These are phyloP conservation scores for Bassia scoparia DNA, from an alignment of 148 eudicot genomes.

Conservation along the genomic window DNA sequence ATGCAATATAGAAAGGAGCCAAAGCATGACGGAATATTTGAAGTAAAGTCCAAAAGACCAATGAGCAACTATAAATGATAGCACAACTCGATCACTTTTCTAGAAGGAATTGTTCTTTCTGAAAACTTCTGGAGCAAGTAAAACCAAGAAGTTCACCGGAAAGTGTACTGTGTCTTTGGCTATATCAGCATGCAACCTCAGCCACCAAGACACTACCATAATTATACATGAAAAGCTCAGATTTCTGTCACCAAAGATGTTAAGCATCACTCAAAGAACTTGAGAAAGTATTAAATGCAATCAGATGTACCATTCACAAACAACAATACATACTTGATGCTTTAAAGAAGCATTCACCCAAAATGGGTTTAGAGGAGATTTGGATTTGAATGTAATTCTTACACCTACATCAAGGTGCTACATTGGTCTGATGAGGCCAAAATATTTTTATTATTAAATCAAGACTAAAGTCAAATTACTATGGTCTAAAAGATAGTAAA, in stretches of 20 bases:
- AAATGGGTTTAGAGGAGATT: not conserved
- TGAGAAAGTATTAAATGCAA: not conserved
- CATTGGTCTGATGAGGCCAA: not conserved
- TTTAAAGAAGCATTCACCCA: not conserved
- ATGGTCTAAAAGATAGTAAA: not conserved
- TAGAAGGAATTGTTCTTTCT: constrained; percentile 62
- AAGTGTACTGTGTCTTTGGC: constrained; percentile 78
- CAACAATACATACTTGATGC: not conserved
- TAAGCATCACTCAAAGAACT: not conserved
- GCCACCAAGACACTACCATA: constrained; percentile 95
- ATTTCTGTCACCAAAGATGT: constrained; percentile 9
- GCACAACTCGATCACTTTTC: constrained; percentile 77
- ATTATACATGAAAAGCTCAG: constrained; percentile 17
- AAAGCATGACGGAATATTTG: not conserved
- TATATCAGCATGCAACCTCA: constrained; percentile 94
- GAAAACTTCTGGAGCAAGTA: constrained; percentile 68
- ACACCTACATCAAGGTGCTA: not conserved
- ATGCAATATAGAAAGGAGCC: not conserved
- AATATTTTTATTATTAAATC: not conserved
- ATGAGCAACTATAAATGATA: constrained; percentile 1
- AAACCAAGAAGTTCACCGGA: constrained; percentile 72
- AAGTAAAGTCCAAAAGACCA: not conserved
- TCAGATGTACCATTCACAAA: not conserved
- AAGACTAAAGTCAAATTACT: not conserved
- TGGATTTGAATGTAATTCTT: not conserved